phyloP scores from a whole-genome alignment of 441 rosid species.

The Syzygium malaccense region DNA sequence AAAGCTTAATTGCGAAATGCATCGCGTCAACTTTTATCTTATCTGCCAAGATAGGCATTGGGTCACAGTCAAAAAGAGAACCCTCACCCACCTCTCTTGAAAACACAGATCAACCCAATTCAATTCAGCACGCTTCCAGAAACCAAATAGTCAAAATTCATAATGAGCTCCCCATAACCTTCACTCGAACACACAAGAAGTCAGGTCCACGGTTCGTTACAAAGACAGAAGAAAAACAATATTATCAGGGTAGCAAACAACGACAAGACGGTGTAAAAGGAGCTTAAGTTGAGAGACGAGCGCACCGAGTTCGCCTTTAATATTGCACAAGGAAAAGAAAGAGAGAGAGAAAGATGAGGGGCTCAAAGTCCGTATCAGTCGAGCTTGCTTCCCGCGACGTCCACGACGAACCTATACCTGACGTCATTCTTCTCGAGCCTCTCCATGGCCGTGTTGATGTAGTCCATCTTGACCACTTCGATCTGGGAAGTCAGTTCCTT shows the following conservation, averaged over 20 bases:
- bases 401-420: constrained; percentile 43
- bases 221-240: not conserved
- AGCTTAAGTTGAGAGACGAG: not conserved
- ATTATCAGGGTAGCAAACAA: not conserved
- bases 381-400: constrained; percentile 59
- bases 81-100: not conserved
- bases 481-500: constrained; percentile 25
- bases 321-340: not conserved
- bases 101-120: not conserved
- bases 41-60: not conserved
- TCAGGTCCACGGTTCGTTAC: not conserved
- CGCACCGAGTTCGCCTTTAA: not conserved
- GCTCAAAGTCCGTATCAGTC: constrained; percentile 1
- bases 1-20: not conserved
- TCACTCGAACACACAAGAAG: not conserved
- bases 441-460: constrained; percentile 30
- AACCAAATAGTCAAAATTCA: not conserved
- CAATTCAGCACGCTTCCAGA: not conserved
- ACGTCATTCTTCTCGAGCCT: constrained; percentile 44
- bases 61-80: not conserved
- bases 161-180: not conserved
- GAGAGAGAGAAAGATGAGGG: no score
- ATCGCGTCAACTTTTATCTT: not conserved
- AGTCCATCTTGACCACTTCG: constrained; percentile 36
- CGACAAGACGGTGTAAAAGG: not conserved